Conservation (phyloP, 768 basidiomycete genomes). For the Trametes gibbosa region DNA sequence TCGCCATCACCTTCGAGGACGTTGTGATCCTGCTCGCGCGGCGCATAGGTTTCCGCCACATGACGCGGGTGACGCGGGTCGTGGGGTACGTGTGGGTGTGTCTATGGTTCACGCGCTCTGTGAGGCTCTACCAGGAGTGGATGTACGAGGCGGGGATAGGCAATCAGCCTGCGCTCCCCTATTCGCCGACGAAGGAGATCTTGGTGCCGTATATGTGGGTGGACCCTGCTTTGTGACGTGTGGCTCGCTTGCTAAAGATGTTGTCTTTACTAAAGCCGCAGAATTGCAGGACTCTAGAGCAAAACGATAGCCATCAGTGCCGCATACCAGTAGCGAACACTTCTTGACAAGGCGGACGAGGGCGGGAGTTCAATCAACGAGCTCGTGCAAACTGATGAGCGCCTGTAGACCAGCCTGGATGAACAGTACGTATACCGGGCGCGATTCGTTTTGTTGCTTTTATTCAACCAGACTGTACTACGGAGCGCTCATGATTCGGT, state of each 20-base stretch:
- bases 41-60: neutral
- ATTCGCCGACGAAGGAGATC: neutral
- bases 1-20: constrained; percentile 37
- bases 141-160: neutral
- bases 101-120: constrained; percentile 11
- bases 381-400: too few relatives aligned
- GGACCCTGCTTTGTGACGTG: neutral
- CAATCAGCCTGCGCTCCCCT: neutral
- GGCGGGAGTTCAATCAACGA: too few relatives aligned
- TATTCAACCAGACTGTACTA: too few relatives aligned
- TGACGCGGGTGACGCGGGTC: neutral
- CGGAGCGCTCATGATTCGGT: too few relatives aligned
- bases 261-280: too few relatives aligned
- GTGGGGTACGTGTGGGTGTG: constrained; percentile 16
- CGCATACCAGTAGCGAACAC: too few relatives aligned
- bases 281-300: too few relatives aligned
- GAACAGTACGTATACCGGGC: too few relatives aligned
- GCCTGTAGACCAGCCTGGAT: too few relatives aligned
- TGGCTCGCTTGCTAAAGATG: neutral
- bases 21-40: constrained; percentile 23
- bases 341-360: too few relatives aligned
- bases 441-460: too few relatives aligned
- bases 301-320: too few relatives aligned
- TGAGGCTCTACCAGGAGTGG: neutral
- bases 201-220: neutral